Percentiles rank a stretch among this genome's conserved stretches.
These are phyloP conservation scores for Allantophomopsis cytisporea DNA, from an alignment of 2,329 filamentous ascomycete genomes.

Conservation along the genomic window DNA sequence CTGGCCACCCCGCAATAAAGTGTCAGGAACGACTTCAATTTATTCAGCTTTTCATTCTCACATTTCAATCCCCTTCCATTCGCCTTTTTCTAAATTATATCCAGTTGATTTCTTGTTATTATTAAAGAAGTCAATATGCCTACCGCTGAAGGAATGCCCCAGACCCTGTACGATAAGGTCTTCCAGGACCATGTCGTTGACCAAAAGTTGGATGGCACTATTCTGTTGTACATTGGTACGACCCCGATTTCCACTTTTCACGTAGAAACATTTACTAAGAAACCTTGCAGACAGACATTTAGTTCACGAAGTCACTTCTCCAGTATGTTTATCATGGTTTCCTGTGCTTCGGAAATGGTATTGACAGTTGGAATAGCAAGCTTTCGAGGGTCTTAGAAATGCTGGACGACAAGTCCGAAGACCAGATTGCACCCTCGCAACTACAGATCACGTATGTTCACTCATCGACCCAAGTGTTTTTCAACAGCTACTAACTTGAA, in stretches of 20 bases:
- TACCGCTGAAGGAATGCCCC: conserved; percentile 53
- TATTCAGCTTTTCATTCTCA: no score
- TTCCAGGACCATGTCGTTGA: conserved; percentile 90
- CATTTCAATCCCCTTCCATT: no score
- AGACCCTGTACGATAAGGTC: conserved; percentile 96
- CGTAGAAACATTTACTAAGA: background rate
- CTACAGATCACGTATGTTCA: conserved; percentile 78
- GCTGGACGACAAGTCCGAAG: conserved; percentile 77
- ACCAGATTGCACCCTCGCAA: conserved; percentile 93
- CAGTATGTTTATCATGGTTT: conserved; percentile 38
- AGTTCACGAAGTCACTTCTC: conserved; percentile 96
- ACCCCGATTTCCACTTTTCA: conserved; percentile 3
- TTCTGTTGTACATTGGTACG: conserved; percentile 85
- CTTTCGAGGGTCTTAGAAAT: conserved; percentile 89
- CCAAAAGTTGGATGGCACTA: conserved; percentile 85
- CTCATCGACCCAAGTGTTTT: no score
- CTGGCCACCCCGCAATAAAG: no score
- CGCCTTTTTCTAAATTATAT: background rate
- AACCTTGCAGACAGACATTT: conserved; percentile 65
- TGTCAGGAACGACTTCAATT: no score
- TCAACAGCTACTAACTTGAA: conserved; percentile 1
- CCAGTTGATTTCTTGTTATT: background rate
- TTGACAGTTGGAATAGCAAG: conserved; percentile 49
- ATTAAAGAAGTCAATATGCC: conserved; percentile 48
- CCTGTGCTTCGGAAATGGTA: background rate